phyloP scores from a whole-genome alignment of 2,329 filamentous ascomycete genomes.

The Aspergillaceae sp. region DNA sequence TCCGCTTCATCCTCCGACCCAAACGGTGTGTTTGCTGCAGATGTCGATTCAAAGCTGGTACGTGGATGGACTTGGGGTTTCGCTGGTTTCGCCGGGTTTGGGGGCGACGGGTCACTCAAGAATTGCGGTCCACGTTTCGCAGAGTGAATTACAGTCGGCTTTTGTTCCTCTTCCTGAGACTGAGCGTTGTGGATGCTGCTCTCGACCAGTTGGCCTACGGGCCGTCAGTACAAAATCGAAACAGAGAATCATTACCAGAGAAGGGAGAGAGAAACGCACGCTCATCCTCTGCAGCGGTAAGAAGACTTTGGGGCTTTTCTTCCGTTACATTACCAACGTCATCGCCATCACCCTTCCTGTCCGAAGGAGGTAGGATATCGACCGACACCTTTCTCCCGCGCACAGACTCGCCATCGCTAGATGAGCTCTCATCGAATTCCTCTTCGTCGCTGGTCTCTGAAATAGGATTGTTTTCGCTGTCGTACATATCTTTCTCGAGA shows the following conservation, averaged over 20 bases:
- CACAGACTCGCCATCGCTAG: slow-evolving; percentile 56
- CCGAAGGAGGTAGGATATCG: slow-evolving; percentile 20
- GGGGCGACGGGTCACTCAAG: slow-evolving; percentile 5
- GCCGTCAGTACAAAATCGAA: neutral
- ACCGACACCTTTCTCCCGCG: slow-evolving; percentile 20
- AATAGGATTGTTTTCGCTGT: slow-evolving; percentile 54
- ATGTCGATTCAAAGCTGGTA: slow-evolving; percentile 67
- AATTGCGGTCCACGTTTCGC: slow-evolving; percentile 33
- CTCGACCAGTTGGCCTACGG: slow-evolving; percentile 46
- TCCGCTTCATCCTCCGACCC: slow-evolving; percentile 84
- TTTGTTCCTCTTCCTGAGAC: neutral
- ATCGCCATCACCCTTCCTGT: slow-evolving; percentile 20
- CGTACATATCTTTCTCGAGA: slow-evolving; percentile 61
- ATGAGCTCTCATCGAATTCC: slow-evolving; percentile 33
- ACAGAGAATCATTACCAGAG: slow-evolving; percentile 9
- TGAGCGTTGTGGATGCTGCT: slow-evolving; percentile 49
- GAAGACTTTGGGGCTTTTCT: slow-evolving; percentile 48
- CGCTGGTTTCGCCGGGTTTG: slow-evolving; percentile 15
- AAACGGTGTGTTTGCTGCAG: slow-evolving; percentile 52
- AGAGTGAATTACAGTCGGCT: slow-evolving; percentile 7
- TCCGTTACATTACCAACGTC: slow-evolving; percentile 16
- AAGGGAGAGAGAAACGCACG: slow-evolving; percentile 44
- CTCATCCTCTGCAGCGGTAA: slow-evolving; percentile 71
- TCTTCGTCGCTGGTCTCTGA: slow-evolving; percentile 59
- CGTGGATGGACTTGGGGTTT: slow-evolving; percentile 62